Base-by-base conservation (phyloP, 306 rosid genomes). In the Alnus rubra region DNA sequence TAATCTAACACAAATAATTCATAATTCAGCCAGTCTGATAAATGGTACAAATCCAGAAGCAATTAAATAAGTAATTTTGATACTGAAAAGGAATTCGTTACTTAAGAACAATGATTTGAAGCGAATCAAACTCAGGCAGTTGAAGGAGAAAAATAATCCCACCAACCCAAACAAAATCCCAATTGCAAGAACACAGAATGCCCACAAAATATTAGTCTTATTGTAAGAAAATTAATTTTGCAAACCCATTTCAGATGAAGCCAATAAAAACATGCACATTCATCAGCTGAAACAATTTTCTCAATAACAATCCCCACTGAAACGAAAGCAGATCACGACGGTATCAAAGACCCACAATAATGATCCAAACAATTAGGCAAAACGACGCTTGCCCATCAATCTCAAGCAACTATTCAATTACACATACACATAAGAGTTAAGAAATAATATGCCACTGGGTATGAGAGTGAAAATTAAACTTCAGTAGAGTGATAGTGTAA, bases 251-350 rank as follows among this genome's bases (percentile, higher is more conserved):
- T 55, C 60, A 64, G n/a, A 35, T 52, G 71, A 71, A 62, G 58
- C 75, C 54, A 7, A 15, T 4, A 35, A 13, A 15, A 33, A 35
- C 47, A 55, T 55, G 62, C 62, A 14, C 23, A 31, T 33, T 63
- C 45, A 12, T 33, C 69, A 13, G 69, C 69, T 1, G 45, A 63
- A 59, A 33, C 13, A 63, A 12, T 5, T 63, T 63, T 35, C 18
- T 14, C 42, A 63, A 31, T 12, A 31, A 7, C 23, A 35, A 33
- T 64, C 48, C 23, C 70, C 44, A 69, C 12, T 5, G 28, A 58
- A 74, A 44, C 59, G 9, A 31, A 28, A 73, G 48, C 53, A 55
- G 78, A 76, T 82, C 85, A 50, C 55, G 76, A 9, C 12, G n/a
- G 60, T 18, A 53, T 71, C 13, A 37, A 39, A 79, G 73, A 70